Evolutionary conservation across 2,329 filamentous ascomycete genomes (phyloP).

Genomic region (Cladosporium cucumerinum): DNA sequence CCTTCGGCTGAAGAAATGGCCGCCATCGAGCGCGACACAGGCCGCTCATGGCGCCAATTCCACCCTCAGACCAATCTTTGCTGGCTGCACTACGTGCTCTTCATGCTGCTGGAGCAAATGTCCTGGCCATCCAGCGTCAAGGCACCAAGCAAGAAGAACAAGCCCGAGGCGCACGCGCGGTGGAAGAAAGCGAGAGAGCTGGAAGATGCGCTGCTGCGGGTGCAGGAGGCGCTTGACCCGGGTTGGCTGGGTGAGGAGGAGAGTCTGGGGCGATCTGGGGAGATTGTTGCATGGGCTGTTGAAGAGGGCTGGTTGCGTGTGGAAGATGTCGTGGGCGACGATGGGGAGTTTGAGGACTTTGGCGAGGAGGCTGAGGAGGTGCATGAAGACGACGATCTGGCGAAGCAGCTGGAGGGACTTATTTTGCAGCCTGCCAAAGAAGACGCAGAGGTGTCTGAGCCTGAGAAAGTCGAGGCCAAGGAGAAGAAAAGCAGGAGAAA

Average conservation of each 20-base stretch:
- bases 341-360: constrained; percentile 18
- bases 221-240: constrained; percentile 41
- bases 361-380: neutral
- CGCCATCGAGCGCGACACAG: constrained; percentile 5
- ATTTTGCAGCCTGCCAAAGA: neutral
- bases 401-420: neutral
- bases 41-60: constrained; percentile 50
- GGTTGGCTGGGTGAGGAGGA: constrained; percentile 22
- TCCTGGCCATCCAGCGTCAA: constrained; percentile 28
- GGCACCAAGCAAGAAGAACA: constrained; percentile 22
- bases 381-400: constrained; percentile 1
- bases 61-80: constrained; percentile 60
- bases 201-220: constrained; percentile 36
- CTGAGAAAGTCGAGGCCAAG: neutral
- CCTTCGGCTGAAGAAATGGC: constrained; percentile 18
- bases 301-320: constrained; percentile 35
- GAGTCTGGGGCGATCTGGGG: constrained; percentile 26
- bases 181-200: constrained; percentile 38
- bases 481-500: neutral
- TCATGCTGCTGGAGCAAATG: constrained; percentile 51
- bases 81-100: constrained; percentile 61
- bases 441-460: neutral
- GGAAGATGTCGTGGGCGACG: constrained; percentile 35
- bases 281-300: constrained; percentile 34
- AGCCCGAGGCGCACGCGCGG: constrained; percentile 7